Conservation (phyloP, 2,329 filamentous ascomycete species). For the Ilyonectria robusta region DNA sequence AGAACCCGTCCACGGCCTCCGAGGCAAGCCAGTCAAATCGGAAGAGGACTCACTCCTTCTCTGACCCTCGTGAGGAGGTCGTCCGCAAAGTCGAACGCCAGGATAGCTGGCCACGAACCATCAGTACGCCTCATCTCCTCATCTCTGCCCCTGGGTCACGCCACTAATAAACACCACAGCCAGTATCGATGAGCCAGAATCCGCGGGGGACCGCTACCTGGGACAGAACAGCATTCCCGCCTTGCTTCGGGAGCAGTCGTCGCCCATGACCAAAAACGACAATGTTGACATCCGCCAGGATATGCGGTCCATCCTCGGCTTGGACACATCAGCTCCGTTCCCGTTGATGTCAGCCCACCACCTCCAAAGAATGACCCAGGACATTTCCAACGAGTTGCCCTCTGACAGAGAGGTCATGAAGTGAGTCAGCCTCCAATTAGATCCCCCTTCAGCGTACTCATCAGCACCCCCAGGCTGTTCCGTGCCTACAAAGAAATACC, state of each 20-base stretch:
- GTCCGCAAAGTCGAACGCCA: constrained; percentile 54
- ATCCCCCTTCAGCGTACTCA: constrained; percentile 14
- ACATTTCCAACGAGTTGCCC: constrained; percentile 73
- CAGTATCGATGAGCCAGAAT: constrained; percentile 67
- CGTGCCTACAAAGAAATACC: constrained; percentile 77
- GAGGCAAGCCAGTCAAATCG: constrained; percentile 45
- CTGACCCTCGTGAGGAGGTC: constrained; percentile 50
- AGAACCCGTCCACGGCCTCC: constrained; percentile 48
- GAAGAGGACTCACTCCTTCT: constrained; percentile 54
- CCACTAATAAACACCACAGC: constrained; percentile 52
- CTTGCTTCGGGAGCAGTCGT: constrained; percentile 73
- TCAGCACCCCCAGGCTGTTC: constrained; percentile 64
- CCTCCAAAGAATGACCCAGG: constrained; percentile 70
- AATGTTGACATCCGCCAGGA: constrained; percentile 73
- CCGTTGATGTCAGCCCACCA: constrained; percentile 76
- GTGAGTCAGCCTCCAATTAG: constrained; percentile 57
- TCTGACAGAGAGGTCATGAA: constrained; percentile 78
- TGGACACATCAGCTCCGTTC: constrained; percentile 77
- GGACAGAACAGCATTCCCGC: constrained; percentile 78
- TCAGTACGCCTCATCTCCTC: constrained; percentile 50
- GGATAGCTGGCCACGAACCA: constrained; percentile 59
- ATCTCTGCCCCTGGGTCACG: constrained; percentile 24
- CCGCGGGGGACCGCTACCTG: constrained; percentile 71
- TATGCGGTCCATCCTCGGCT: constrained; percentile 75
- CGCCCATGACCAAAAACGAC: constrained; percentile 65